Evolutionary conservation across 441 rosid species (phyloP).

Genomic region (Adansonia gregorii): DNA sequence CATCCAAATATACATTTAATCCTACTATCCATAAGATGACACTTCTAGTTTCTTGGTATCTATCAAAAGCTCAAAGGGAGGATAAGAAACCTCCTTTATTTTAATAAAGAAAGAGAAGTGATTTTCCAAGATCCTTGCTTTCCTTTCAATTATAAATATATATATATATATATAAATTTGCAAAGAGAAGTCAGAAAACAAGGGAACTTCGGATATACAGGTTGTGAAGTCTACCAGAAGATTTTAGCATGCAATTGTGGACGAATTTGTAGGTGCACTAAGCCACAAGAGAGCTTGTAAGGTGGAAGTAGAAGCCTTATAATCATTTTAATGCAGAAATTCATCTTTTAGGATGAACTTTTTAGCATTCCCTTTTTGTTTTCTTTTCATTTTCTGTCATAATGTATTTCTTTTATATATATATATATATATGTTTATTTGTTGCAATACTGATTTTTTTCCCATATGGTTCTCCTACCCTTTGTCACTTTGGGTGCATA

Average conservation of each 20-base stretch:
- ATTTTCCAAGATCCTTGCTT: neutral
- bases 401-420: neutral
- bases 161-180: neutral
- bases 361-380: neutral
- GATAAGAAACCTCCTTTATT: slow-evolving; percentile 18
- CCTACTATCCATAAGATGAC: neutral
- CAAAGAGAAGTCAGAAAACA: neutral
- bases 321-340: neutral
- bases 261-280: neutral
- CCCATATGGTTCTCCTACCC: neutral
- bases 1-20: neutral
- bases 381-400: neutral
- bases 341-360: neutral
- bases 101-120: neutral
- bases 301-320: neutral
- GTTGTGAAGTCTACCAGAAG: neutral
- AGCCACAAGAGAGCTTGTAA: neutral
- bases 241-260: neutral
- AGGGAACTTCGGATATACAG: neutral
- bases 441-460: neutral
- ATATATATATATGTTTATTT: neutral
- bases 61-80: neutral
- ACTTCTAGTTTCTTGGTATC: slow-evolving; percentile 1
- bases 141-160: neutral
- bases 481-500: neutral